Evolutionary conservation across 2,329 filamentous ascomycete species (phyloP), one percentile per base, ranked within the genome.

Genomic region (Aspergillus aculeatinus): DNA sequence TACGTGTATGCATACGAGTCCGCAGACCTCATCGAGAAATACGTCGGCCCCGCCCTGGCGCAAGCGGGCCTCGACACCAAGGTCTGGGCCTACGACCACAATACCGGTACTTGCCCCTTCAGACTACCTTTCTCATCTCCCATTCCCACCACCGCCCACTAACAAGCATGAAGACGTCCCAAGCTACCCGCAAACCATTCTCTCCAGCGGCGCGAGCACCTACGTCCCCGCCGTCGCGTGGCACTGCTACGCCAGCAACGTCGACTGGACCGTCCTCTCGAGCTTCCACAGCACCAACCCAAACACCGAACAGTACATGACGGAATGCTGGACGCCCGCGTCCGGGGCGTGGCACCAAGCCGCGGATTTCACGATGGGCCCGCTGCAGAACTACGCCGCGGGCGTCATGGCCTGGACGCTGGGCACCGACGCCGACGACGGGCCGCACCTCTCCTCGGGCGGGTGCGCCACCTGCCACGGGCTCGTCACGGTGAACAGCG

Each of bases 31-130:
- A 71, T 73, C 23, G 64, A 70, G 33, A 68, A 70, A 12, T 68
- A 71, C 16, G 56, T 74, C 19, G 71, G 70, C 2, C 70, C 71
- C 23, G 70, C 70, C 44, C 54, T 74, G 23, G 55, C 63, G 12
- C 59, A 66, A 2, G 69, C 70, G 11, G 64, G 63, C 4, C 56
- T 71, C 6, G 48, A 60, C 27, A 70, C 72, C 0, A 53, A 63
- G 10, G 66, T 76, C 19, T 71, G 75, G 69, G 73, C 74, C 7
- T 76, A 76, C 54, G 75, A 77, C 54, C 74, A 77, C 60, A 77
- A 77, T 57, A 77, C 75, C 4, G 67, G 69, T 68, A 63, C 23
- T 54, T 35, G 33, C 11, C 1, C 27, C 27, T 9, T 42, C 12
- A 51, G 7, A 3, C 42, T 44, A 27, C 7, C n/a, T 39, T 14